Conservation (phyloP, 2,329 filamentous ascomycete species). For the Metarhizium guizhouense region DNA sequence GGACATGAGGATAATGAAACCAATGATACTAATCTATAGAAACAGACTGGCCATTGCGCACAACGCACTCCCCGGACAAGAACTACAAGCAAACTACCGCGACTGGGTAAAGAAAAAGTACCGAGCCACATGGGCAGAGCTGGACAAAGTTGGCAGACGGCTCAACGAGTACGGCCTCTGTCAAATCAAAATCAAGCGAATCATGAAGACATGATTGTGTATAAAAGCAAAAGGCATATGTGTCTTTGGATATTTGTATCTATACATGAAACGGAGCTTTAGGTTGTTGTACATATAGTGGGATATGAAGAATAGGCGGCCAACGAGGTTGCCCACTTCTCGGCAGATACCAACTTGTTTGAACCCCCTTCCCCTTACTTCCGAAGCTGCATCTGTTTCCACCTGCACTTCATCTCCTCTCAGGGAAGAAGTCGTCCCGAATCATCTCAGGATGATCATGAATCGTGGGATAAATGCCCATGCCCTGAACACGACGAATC, state of each 20-base stretch:
- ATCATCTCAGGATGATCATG: slow-evolving; percentile 82
- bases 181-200: slow-evolving; percentile 40
- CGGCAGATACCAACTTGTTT: not conserved
- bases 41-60: slow-evolving; percentile 66
- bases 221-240: slow-evolving; percentile 20
- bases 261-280: slow-evolving; percentile 22
- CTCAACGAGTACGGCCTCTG: slow-evolving; percentile 34
- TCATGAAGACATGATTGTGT: slow-evolving; percentile 35
- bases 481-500: slow-evolving; percentile 75
- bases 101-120: slow-evolving; percentile 64
- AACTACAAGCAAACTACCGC: slow-evolving; percentile 61
- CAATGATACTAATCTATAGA: not conserved
- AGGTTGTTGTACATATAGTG: slow-evolving; percentile 26
- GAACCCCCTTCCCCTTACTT: not conserved
- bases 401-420: slow-evolving; percentile 4
- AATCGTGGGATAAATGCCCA: slow-evolving; percentile 86
- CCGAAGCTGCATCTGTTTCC: not conserved
- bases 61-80: slow-evolving; percentile 59
- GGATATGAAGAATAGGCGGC: not conserved
- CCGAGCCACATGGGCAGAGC: slow-evolving; percentile 57
- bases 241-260: slow-evolving; percentile 13
- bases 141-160: slow-evolving; percentile 46
- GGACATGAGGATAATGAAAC: not conserved
- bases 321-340: not conserved
- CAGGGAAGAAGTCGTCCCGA: slow-evolving; percentile 27